Evolutionary conservation across 495 filamentous ascomycete genomes (phyloP).

Genomic region (Elaphomyces granulatus): DNA sequence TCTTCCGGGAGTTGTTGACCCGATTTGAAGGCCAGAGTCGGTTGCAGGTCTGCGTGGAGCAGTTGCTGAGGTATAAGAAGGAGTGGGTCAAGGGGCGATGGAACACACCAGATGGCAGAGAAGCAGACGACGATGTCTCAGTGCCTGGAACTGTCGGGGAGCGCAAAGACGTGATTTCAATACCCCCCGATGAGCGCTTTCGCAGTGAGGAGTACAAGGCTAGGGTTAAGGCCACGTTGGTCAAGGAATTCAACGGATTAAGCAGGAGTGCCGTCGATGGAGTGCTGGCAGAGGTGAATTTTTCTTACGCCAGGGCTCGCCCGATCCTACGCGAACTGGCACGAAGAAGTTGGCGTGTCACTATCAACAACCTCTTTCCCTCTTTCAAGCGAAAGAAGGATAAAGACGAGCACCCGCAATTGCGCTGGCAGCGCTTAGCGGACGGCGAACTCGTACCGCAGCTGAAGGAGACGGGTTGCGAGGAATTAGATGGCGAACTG

Average conservation of each 20-base stretch:
- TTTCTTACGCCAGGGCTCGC: slow-evolving; percentile 66
- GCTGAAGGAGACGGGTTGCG: slow-evolving; percentile 54
- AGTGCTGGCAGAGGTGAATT: slow-evolving; percentile 83
- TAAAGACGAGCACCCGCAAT: slow-evolving; percentile 45
- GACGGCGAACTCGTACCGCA: slow-evolving; percentile 37
- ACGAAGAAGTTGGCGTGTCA: slow-evolving; percentile 73
- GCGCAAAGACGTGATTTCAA: slow-evolving; percentile 14
- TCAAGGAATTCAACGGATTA: slow-evolving; percentile 71
- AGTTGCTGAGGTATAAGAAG: slow-evolving; percentile 61
- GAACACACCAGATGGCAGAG: slow-evolving; percentile 32
- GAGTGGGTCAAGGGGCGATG: slow-evolving; percentile 64
- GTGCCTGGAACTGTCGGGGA: background rate
- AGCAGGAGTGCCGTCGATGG: slow-evolving; percentile 69
- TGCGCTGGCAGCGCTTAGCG: slow-evolving; percentile 45
- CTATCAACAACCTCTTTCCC: slow-evolving; percentile 57
- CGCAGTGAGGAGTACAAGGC: slow-evolving; percentile 56
- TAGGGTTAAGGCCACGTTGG: slow-evolving; percentile 45
- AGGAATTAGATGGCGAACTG: slow-evolving; percentile 73
- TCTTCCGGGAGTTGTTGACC: slow-evolving; percentile 80
- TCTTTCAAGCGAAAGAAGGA: slow-evolving; percentile 49
- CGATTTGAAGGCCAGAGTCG: slow-evolving; percentile 72
- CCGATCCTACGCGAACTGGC: slow-evolving; percentile 60
- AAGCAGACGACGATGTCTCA: slow-evolving; percentile 7
- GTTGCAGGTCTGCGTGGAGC: slow-evolving; percentile 72
- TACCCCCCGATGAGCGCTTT: slow-evolving; percentile 60